Base-by-base conservation (phyloP, 2,329 filamentous ascomycete genomes). In the Fusarium sp. region DNA sequence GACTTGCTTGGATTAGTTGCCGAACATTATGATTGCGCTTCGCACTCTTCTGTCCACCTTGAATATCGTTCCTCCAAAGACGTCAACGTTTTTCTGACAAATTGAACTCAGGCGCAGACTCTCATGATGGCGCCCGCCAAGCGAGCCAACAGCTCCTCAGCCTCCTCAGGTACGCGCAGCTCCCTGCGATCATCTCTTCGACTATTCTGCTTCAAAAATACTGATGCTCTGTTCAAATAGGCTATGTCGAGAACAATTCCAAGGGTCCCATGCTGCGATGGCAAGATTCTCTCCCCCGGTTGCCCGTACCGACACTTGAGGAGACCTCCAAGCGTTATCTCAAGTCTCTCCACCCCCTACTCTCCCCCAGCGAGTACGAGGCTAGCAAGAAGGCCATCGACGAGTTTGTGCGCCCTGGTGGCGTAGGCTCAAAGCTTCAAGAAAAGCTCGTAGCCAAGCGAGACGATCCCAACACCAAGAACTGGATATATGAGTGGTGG, bases 401-500 rank as follows among this genome's bases (percentile, higher is more conserved):
- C 65, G 93, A 94, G 8, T 98, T 99, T 81, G 84, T 97, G 72
- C 90, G 91, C 72, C 93, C 95, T n/a, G 94, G 93, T 59, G 93
- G 94, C 39, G 85, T 91, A 52, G 96, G 95, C 65, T 87, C 91
- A 79, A 89, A 89, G 75, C 89, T 99, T 43, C 96, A 99, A 84
- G 91, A 97, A 78, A 92, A 95, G 80, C 86, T 99, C 70, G 76
- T 95, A 52, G 93, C 92, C 61, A 89, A 90, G 68, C 88, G 92
- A 66, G 92, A 94, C 73, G 89, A 97, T 71, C 91, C 94, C 50
- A 91, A 92, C 67, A 83, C 88, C 78, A 94, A 92, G 84, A 99
- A 98, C 83, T 99, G 96, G 96, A 86, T 99, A 59, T 90, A 92
- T 73, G 95, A 99, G 74, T 99, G 96, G 96, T 99, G 96, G 96